Evolutionary conservation across 2,329 filamentous ascomycete species (phyloP), one percentile per base, ranked within the genome.

Genomic region (Blumeriella jaapii): DNA sequence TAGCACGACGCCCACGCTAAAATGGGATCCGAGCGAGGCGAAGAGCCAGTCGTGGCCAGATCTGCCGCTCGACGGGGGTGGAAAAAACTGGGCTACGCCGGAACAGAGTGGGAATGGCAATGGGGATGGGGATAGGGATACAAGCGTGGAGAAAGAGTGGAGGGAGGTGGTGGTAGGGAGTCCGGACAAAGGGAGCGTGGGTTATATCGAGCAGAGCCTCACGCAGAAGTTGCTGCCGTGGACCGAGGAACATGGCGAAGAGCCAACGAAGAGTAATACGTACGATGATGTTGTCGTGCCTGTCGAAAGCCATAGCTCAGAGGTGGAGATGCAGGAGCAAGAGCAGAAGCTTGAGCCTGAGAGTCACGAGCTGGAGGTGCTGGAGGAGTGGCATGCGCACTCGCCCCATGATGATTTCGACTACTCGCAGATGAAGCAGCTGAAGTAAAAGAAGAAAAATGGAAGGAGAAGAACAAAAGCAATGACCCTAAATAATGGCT

Each of bases 161-260:
- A 16, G 13, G 4, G 19, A 27, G 12, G 20, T 15, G 5, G 17
- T 13, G 9, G 22, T 5, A 12, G 24, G 18, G 13, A 18, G 22
- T 28, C 34, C 37, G n/a, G 23, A 12, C 3, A 43, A 40, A 18
- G 31, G 24, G 16, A 13, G 22, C 11, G 14, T 23, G 22, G 31
- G 29, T n/a, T 38, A 42, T 11, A 29, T 40, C 10, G 42, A 45
- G 33, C 38, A 39, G 16, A 42, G 16, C 12, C 37, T 44, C 6
- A 36, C 41, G 27, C 36, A 44, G 26, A 46, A 41, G 29, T 18
- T 42, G 12, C 19, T 36, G 8, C 39, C 41, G 6, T 46, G 44
- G 44, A 41, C 38, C 16, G 36, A 42, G 1, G 18, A 29, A 6
- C 34, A 45, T 19, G 28, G 19, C 5, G 19, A 27, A 6, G 27